Percentiles rank a stretch among this genome's conserved stretches.
Evolutionary conservation across 306 rosid genomes (phyloP).

Genomic region (Quercus robur): DNA sequence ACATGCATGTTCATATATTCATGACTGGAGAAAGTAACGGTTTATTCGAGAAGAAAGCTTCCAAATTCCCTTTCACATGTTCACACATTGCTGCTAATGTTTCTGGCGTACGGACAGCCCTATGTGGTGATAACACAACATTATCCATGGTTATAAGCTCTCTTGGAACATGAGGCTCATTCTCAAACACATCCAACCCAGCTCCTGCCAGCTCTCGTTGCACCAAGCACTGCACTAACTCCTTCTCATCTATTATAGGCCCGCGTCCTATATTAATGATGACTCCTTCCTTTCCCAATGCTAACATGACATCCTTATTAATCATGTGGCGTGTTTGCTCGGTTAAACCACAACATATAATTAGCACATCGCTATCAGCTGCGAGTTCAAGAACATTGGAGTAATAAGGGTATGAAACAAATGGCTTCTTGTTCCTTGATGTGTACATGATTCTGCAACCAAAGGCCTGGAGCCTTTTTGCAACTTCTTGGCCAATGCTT

Average conservation of each 20-base stretch:
- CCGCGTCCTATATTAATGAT: constrained; percentile 50
- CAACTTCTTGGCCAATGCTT: constrained; percentile 49
- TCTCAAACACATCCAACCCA: constrained; percentile 63
- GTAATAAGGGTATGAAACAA: constrained; percentile 31
- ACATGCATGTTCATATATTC: no score
- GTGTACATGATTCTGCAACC: constrained; percentile 42
- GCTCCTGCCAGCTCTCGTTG: constrained; percentile 27
- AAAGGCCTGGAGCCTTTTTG: constrained; percentile 43
- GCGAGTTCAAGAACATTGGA: constrained; percentile 43
- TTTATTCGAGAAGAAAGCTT: no score
- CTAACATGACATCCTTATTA: constrained; percentile 39
- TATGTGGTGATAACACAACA: constrained; percentile 33
- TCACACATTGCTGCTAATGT: no score
- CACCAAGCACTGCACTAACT: constrained; percentile 24
- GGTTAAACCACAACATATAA: constrained; percentile 47
- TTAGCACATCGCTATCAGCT: constrained; percentile 19
- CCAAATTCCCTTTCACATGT: no score
- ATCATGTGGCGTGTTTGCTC: constrained; percentile 40
- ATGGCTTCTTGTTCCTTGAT: constrained; percentile 39
- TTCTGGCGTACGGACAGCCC: no score
- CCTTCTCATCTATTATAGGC: constrained; percentile 40
- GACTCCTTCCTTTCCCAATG: constrained; percentile 41
- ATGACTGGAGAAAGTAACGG: no score
- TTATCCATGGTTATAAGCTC: constrained; percentile 38
- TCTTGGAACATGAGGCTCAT: constrained; percentile 43